phyloP scores from a whole-genome alignment of 805 yeast species.

The Ogataea populi-albae region DNA sequence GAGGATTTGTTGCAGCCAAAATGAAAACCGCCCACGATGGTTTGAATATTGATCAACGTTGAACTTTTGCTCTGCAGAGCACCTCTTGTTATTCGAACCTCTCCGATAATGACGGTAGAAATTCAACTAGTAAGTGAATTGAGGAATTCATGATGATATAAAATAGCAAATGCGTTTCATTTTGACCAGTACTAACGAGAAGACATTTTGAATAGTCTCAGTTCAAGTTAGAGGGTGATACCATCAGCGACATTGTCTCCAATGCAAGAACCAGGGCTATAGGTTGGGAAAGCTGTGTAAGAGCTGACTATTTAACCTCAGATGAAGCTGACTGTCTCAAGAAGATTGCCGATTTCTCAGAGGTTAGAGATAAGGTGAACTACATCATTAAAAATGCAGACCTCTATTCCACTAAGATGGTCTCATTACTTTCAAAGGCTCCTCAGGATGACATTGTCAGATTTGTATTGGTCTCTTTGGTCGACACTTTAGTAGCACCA shows the following conservation, averaged over 20 bases:
- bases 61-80: neutral
- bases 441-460: slow-evolving; percentile 64
- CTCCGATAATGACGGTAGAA: slow-evolving; percentile 20
- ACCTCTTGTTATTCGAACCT: neutral
- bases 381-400: slow-evolving; percentile 45
- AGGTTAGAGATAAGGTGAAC: slow-evolving; percentile 39
- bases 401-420: slow-evolving; percentile 52
- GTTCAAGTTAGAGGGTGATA: slow-evolving; percentile 58
- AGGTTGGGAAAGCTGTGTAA: slow-evolving; percentile 89
- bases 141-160: too few relatives aligned
- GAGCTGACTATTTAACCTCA: slow-evolving; percentile 64
- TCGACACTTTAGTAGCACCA: slow-evolving; percentile 48
- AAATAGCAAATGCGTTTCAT: neutral
- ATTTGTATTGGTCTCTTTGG: slow-evolving; percentile 57
- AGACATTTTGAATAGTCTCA: slow-evolving; percentile 24
- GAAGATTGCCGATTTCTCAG: slow-evolving; percentile 32
- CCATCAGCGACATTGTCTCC: slow-evolving; percentile 60
- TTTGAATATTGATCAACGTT: too few relatives aligned
- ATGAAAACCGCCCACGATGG: too few relatives aligned
- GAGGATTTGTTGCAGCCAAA: slow-evolving; percentile 6
- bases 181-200: slow-evolving; percentile 9
- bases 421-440: slow-evolving; percentile 51
- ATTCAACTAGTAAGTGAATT: slow-evolving; percentile 23
- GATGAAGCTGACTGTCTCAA: slow-evolving; percentile 57
- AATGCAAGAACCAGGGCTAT: slow-evolving; percentile 75